Conservation (phyloP, 371 early-diverging fungal genomes). For the Mycotypha africana region DNA sequence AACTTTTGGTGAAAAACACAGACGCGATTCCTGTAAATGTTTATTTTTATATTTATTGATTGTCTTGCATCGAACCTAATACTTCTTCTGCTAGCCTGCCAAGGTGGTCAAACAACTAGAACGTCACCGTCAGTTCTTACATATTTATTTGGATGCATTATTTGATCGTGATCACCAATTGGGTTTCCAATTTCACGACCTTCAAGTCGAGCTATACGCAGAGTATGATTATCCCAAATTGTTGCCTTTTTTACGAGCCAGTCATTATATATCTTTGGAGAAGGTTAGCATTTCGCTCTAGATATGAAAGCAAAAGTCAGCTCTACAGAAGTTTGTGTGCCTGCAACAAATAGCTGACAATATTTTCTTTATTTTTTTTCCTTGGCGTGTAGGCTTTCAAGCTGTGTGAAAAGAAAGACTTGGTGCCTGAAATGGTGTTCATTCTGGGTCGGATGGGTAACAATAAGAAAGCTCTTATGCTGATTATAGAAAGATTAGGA, state of each 20-base stretch:
- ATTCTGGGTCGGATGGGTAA: constrained; percentile 96
- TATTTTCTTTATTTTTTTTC: neutral
- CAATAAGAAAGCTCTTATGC: constrained; percentile 82
- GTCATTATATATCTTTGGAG: constrained; percentile 74
- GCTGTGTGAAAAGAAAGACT: constrained; percentile 75
- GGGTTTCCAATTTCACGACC: constrained; percentile 73
- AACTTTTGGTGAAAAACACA: constrained; percentile 75
- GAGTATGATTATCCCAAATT: constrained; percentile 78
- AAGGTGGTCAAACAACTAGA: constrained; percentile 65
- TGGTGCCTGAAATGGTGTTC: constrained; percentile 95
- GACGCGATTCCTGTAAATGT: constrained; percentile 75
- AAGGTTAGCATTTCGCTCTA: constrained; percentile 24
- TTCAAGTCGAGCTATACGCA: constrained; percentile 91
- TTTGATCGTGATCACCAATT: constrained; percentile 70
- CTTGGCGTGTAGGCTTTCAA: constrained; percentile 71
- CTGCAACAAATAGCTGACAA: no score
- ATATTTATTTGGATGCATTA: constrained; percentile 87
- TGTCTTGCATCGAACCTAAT: neutral
- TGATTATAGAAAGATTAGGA: constrained; percentile 84
- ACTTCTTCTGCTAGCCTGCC: constrained; percentile 34
- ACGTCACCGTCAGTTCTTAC: constrained; percentile 53
- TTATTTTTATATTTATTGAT: neutral
- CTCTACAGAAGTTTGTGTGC: no score
- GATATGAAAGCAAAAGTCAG: neutral
- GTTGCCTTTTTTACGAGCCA: constrained; percentile 76